These are phyloP conservation scores for Nicotiana tomentosiformis DNA, from an alignment of 257 asterid genomes.

Conservation along the genomic window DNA sequence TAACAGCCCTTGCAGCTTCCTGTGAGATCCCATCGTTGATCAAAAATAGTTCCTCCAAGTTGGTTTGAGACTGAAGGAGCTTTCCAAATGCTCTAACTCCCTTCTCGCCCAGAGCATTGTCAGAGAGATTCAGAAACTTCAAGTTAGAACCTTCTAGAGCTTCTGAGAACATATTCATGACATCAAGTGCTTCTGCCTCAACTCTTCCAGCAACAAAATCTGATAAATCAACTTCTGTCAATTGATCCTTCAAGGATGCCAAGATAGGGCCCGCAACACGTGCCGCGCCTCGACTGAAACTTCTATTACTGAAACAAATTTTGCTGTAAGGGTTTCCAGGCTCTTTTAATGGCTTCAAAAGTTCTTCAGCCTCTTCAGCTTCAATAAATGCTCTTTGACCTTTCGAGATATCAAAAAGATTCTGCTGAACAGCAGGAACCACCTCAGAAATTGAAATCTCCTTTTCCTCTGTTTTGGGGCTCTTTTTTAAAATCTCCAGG, in stretches of 20 bases:
- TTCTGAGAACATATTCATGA: slow-evolving; percentile 81
- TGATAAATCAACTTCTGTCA: slow-evolving; percentile 85
- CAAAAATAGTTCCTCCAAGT: slow-evolving; percentile 75
- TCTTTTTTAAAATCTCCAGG: slow-evolving; percentile 64
- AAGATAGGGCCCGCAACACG: slow-evolving; percentile 75
- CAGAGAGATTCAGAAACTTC: slow-evolving; percentile 75
- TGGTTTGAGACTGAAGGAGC: slow-evolving; percentile 68
- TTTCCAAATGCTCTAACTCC: slow-evolving; percentile 85
- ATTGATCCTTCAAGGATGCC: slow-evolving; percentile 61
- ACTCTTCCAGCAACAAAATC: slow-evolving; percentile 98
- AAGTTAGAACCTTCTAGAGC: slow-evolving; percentile 82
- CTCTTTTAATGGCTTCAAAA: slow-evolving; percentile 63
- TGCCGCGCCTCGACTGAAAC: slow-evolving; percentile 83
- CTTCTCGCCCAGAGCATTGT: slow-evolving; percentile 93
- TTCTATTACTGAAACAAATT: slow-evolving; percentile 90
- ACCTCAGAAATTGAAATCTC: slow-evolving; percentile 30
- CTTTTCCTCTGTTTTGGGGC: slow-evolving; percentile 29
- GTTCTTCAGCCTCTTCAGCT: slow-evolving; percentile 68
- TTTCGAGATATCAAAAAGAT: slow-evolving; percentile 76
- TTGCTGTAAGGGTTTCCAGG: slow-evolving; percentile 65
- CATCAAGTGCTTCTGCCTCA: slow-evolving; percentile 92
- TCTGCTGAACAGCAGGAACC: slow-evolving; percentile 25
- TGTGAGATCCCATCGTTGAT: slow-evolving; percentile 91
- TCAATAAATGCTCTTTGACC: slow-evolving; percentile 80
- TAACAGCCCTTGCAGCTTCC: slow-evolving; percentile 91